A percentile compares a stretch with the other conserved stretches of the same genome.
Evolutionary conservation across 1,284 basidiomycete species (phyloP).

Genomic region (Termitomyces sp.): DNA sequence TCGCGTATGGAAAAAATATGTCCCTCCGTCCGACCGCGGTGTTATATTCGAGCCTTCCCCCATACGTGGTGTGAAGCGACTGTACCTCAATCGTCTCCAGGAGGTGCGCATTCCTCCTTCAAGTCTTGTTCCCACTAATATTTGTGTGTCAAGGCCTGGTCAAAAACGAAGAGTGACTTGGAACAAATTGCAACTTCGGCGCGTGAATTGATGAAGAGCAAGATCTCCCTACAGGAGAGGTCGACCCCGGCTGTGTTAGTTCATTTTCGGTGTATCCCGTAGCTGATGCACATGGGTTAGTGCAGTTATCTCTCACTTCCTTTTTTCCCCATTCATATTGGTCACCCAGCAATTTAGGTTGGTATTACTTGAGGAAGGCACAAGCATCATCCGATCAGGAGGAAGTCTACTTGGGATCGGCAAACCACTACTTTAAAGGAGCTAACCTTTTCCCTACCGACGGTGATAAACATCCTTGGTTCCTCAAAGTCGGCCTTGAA

Average conservation of each 20-base stretch:
- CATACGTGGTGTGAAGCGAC: slow-evolving; percentile 24
- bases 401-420: slow-evolving; percentile 16
- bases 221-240: slow-evolving; percentile 10
- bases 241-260: slow-evolving; percentile 23
- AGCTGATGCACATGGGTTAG: slow-evolving; percentile 32
- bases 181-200: slow-evolving; percentile 24
- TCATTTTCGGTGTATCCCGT: slow-evolving; percentile 35
- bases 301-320: neutral
- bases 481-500: slow-evolving; percentile 24
- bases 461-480: slow-evolving; percentile 28
- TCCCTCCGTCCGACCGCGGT: slow-evolving; percentile 24
- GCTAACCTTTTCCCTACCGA: slow-evolving; percentile 25
- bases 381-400: slow-evolving; percentile 12
- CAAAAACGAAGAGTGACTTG: slow-evolving; percentile 14
- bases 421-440: slow-evolving; percentile 24
- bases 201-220: slow-evolving; percentile 23
- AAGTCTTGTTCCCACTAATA: neutral
- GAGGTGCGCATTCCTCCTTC: slow-evolving; percentile 20
- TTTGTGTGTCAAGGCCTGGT: neutral
- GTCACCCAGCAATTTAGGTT: slow-evolving; percentile 27
- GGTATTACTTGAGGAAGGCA: slow-evolving; percentile 25
- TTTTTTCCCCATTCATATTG: too few relatives aligned
- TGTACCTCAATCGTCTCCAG: slow-evolving; percentile 29
- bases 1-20: slow-evolving; percentile 28
- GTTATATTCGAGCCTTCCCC: slow-evolving; percentile 25